These are phyloP conservation scores for Neonectria coccinea DNA, from an alignment of 2,329 filamentous ascomycete genomes.

Conservation along the genomic window DNA sequence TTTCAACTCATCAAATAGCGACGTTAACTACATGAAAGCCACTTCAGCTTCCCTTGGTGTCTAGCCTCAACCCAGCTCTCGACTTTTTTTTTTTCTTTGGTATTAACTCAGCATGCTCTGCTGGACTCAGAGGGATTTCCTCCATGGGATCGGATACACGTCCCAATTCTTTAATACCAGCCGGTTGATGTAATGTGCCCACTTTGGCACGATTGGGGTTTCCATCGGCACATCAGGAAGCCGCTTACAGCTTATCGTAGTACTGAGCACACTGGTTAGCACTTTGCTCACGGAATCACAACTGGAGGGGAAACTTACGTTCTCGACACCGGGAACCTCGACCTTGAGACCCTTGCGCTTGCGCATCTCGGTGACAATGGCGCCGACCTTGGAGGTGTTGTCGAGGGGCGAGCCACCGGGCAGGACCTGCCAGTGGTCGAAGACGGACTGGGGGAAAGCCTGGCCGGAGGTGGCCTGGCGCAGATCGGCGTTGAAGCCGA, in stretches of 20 bases:
- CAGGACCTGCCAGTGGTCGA: conserved; percentile 98
- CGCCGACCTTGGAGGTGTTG: conserved; percentile 81
- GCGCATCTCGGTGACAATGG: conserved; percentile 88
- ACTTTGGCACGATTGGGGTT: conserved; percentile 57
- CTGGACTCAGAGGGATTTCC: conserved; percentile 43
- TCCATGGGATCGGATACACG: conserved; percentile 45
- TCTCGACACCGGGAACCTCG: conserved; percentile 90
- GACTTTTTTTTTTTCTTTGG: conserved; percentile 47
- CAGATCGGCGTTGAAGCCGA: conserved; percentile 99
- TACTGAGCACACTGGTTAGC: conserved; percentile 68
- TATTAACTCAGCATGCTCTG: conserved; percentile 50
- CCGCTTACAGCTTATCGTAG: conserved; percentile 97
- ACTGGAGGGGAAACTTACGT: conserved; percentile 74
- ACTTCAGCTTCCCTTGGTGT: conserved; percentile 53
- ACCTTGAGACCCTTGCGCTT: conserved; percentile 99
- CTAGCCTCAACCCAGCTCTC: conserved; percentile 53
- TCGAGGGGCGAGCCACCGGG: conserved; percentile 95
- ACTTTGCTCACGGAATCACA: not conserved
- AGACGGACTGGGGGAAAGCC: conserved; percentile 98
- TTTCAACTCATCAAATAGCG: conserved; percentile 56
- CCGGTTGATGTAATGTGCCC: conserved; percentile 57
- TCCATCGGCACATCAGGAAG: conserved; percentile 59
- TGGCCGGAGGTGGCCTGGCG: conserved; percentile 93
- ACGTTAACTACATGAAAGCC: conserved; percentile 59
- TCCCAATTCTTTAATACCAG: conserved; percentile 50